These are phyloP conservation scores for Aspergillus tamarii DNA, from an alignment of 2,329 filamentous ascomycete genomes.

Conservation along the genomic window DNA sequence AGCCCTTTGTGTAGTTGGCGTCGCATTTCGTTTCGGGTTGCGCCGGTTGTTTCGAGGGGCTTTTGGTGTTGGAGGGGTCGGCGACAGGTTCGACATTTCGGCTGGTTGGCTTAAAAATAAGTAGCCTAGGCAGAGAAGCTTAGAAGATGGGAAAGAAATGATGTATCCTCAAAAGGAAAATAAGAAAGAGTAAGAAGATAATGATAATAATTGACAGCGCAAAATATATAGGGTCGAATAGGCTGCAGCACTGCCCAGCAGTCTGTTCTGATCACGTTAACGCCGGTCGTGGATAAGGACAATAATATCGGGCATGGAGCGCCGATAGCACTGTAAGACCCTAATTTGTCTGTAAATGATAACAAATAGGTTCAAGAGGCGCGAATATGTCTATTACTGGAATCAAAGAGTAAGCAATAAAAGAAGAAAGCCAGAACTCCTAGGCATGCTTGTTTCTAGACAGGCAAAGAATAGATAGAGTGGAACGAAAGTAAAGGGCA, in stretches of 20 bases:
- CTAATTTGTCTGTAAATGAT: slow-evolving; percentile 8
- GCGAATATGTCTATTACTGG: slow-evolving; percentile 20
- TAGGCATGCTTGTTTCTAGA: slow-evolving; percentile 26
- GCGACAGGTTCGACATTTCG: slow-evolving; percentile 50
- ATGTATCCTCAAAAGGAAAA: slow-evolving; percentile 4
- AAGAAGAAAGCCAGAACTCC: slow-evolving; percentile 19
- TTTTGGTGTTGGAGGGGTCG: slow-evolving; percentile 43
- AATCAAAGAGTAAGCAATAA: slow-evolving; percentile 19
- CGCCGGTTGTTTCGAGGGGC: slow-evolving; percentile 41
- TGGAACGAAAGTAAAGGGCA: slow-evolving; percentile 14
- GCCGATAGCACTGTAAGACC: not conserved
- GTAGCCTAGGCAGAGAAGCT: slow-evolving; percentile 44
- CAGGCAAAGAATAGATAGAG: slow-evolving; percentile 15
- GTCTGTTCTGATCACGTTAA: slow-evolving; percentile 34
- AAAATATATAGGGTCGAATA: slow-evolving; percentile 19
- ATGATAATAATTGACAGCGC: slow-evolving; percentile 26
- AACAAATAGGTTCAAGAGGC: slow-evolving; percentile 15
- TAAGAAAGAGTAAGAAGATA: slow-evolving; percentile 7
- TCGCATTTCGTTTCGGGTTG: slow-evolving; percentile 40
- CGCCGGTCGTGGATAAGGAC: slow-evolving; percentile 21
- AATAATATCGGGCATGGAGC: slow-evolving; percentile 7
- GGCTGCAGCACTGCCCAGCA: slow-evolving; percentile 37
- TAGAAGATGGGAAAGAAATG: slow-evolving; percentile 29
- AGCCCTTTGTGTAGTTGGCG: slow-evolving; percentile 35
- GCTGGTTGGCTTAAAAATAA: slow-evolving; percentile 54